Evolutionary conservation across 2,329 filamentous ascomycete species (phyloP), one percentile per base, ranked within the genome.

Genomic region (Phialophora expanda): DNA sequence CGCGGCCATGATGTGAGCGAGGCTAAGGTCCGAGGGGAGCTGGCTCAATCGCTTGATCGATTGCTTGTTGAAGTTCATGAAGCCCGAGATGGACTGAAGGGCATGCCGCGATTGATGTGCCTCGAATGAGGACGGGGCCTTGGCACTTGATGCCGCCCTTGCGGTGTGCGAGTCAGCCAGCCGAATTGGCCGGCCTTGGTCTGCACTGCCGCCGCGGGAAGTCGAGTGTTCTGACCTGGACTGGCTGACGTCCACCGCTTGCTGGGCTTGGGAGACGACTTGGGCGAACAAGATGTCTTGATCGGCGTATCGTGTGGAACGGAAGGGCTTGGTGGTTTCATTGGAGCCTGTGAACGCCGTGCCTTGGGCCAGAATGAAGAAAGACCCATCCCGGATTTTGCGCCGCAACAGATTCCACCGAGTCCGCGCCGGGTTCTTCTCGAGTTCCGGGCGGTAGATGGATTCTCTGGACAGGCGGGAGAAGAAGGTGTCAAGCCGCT

Each of bases 401-500:
- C 80, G 77, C 0, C 80, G 78, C 6, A 86, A 76, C 2, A 85
- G 78, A 20, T 81, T 78, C 84, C 84, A 86, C 4, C 84, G 75
- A 0, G 83, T 81, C 4, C 84, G 76, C 0, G 84, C 84, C 0
- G 84, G 84, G 69, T 85, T 85, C 24, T 76, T 77, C 72, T 86
- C 84, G 4, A 86, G 76, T 64, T 81, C 80, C 0, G 84, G 83
- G 11, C 80, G 79, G 67, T 85, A 85, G 7, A 86, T 77, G 0
- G 82, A 83, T 67, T 80, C 77, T 14, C 80, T 78, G 0, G 83
- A 78, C 3, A 86, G 76, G 65, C 84, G 82, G 7, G 79, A 76
- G 67, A 86, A 86, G 73, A 84, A 86, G 4, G 81, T 77, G 41
- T 83, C 81, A 0, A 86, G 74, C 0, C 84, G 76, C 56, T 81